Base-by-base conservation (phyloP, 768 basidiomycete genomes). In the Leccinum pellstonianum region DNA sequence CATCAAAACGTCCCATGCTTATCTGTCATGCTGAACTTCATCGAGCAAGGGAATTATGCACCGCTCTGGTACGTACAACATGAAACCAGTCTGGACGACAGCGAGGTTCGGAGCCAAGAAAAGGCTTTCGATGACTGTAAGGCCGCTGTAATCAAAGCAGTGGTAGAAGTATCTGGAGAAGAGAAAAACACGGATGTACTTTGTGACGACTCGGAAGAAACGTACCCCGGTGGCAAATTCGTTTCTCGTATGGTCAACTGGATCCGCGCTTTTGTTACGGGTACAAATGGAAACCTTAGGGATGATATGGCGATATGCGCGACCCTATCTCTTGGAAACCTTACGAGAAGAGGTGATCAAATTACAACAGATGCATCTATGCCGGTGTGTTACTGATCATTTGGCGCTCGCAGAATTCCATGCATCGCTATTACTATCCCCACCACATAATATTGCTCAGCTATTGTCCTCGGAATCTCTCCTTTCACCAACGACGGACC, bases 301-400 rank as follows among this genome's bases (percentile, higher is more conserved):
- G 89, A 94, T 67, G 94, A 96, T 71, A 78, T 96, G 67, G 79
- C 84, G 21, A 90, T 94, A 51, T 94, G 91, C 65, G 93, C 90
- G 2, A 86, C 86, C 61, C 83, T 95, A 61, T 83, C 88, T 17
- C 76, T 97, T 5, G 94, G 91, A 33, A 95, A 95, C 66, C 71
- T 97, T 48, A 84, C 86, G 3, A 80, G 90, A 69, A 81, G 81
- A 81, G 91, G 95, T 92, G 55, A 63, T 46, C 58, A 48, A 48
- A 54, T 56, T 25, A 7, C n/a, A 48, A 47, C 35, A 51, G 15
- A 43, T 52, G n/a, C 47, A 49, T 54, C 29, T 41, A 4, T 31
- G n/a, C 41, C 11, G 6, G 51, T 56, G n/a, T 35, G 25, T 67
- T 21, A 56, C 57, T 64, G 54, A 65, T 43, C 21, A 50, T 54